Base-by-base conservation (phyloP, 2,329 filamentous ascomycete species). In the Venturia nashicola region DNA sequence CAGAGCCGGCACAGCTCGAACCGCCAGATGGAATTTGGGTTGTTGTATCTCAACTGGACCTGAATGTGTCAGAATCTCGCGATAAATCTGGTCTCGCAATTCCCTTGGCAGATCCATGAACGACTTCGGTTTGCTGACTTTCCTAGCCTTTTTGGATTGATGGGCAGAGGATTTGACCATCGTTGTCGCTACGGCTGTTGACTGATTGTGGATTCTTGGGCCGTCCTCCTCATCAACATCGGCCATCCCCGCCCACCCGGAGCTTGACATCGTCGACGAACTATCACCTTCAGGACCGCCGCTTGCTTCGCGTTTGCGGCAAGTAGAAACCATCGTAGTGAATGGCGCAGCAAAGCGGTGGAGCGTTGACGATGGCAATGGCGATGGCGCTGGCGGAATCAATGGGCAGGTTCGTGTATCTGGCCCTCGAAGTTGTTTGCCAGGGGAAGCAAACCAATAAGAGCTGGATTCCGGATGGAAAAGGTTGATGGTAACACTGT, bases 11-110 rank as follows among this genome's bases (percentile, higher is more conserved):
- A 51, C 34, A 16, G 61, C 46, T 43, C 51, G 46, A 39, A 63
- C 61, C 5, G 61, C 42, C 16, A 55, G 20, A 20, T 63, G 46
- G 36, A 63, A 63, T 18, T 55, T 55, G 14, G 61, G 61, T 27
- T 63, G 61, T 40, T 51, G 61, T 14, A 63, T 63, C 32, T 46
- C 32, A 9, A 63, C 36, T n/a, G 61, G 42, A 20, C 36, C 27
- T 9, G 27, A 23, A 23, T 59, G 61, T 18, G 46, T 51, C 36
- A 51, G 27, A 14, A 63, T 40, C 12, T 59, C 46, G 2, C 61
- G 32, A 36, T 63, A 63, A 12, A 57, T 63, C 27, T 63, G 61
- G 48, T 63, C 61, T 18, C 61, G 23, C 8, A 63, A 34, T 40
- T 63, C 61, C 23, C 61, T 46, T 40, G 61, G 61, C 16, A 63